A percentile compares a stretch with the other conserved stretches of the same genome.
phyloP scores from a whole-genome alignment of 2,329 filamentous ascomycete genomes.

The Cladophialophora psammophila region DNA sequence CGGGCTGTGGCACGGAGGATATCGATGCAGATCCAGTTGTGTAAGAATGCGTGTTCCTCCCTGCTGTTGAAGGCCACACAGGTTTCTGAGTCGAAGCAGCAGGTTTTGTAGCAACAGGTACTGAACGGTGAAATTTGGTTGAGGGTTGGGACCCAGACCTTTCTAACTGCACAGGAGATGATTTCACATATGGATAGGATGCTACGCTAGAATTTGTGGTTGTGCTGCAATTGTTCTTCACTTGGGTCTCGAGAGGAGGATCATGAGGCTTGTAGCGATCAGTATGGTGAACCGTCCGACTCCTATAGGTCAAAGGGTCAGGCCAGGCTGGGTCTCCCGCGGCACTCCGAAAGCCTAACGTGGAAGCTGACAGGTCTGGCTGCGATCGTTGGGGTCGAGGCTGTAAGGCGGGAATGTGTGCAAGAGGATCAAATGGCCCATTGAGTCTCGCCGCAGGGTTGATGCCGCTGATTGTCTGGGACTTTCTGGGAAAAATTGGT shows the following conservation, averaged over 20 bases:
- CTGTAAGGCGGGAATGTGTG: conserved; percentile 23
- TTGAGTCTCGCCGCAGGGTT: conserved; percentile 41
- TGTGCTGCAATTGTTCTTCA: conserved; percentile 7
- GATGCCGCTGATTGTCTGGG: conserved; percentile 41
- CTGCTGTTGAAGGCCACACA: neutral
- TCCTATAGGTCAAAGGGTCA: conserved; percentile 21
- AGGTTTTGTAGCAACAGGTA: neutral
- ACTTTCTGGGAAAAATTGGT: conserved; percentile 26
- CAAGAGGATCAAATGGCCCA: conserved; percentile 41
- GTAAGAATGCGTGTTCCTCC: neutral
- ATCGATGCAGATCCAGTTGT: neutral
- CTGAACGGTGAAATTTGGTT: neutral
- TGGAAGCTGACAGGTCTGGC: conserved; percentile 25
- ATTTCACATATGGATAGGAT: neutral
- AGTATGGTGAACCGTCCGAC: conserved; percentile 30
- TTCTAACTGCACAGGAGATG: neutral
- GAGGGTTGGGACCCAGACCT: neutral
- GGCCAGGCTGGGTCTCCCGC: conserved; percentile 7
- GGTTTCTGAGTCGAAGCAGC: conserved; percentile 2
- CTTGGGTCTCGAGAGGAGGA: conserved; percentile 1
- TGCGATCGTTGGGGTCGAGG: conserved; percentile 25
- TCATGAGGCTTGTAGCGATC: conserved; percentile 30
- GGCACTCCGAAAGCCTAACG: conserved; percentile 8
- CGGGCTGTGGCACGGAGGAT: neutral
- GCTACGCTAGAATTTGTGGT: neutral